Evolutionary conservation across 176 grass and related monocot species (phyloP).

Genomic region (Calamus simplicifolius): DNA sequence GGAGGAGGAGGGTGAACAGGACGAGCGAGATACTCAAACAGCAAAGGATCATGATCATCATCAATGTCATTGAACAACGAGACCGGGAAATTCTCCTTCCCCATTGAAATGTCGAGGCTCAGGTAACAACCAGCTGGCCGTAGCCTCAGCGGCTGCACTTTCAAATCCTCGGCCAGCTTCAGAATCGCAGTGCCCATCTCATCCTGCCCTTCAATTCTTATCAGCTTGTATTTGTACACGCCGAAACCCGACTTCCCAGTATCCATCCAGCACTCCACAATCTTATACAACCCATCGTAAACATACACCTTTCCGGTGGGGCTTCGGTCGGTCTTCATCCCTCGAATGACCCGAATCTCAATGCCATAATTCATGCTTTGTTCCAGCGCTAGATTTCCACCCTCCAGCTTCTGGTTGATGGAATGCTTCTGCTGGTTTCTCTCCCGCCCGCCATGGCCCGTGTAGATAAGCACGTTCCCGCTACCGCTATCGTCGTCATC

Average conservation of each 20-base stretch:
- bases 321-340: constrained; percentile 37
- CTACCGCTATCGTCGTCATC: constrained; percentile 93
- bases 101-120: constrained; percentile 77
- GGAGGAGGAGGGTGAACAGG: constrained; percentile 75
- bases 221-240: constrained; percentile 84
- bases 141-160: constrained; percentile 42
- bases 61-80: constrained; percentile 80
- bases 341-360: constrained; percentile 87
- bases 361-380: constrained; percentile 93
- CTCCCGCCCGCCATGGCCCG: constrained; percentile 82
- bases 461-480: constrained; percentile 81
- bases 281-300: constrained; percentile 92
- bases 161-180: constrained; percentile 57
- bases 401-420: constrained; percentile 70
- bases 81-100: constrained; percentile 58
- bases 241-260: constrained; percentile 77
- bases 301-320: constrained; percentile 71
- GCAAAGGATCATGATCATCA: constrained; percentile 68
- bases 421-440: constrained; percentile 62
- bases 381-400: constrained; percentile 85
- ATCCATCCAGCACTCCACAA: constrained; percentile 81
- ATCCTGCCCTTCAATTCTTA: constrained; percentile 86
- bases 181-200: constrained; percentile 81
- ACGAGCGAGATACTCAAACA: constrained; percentile 70
- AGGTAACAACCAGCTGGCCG: constrained; percentile 74